Conservation (phyloP, 1,139 yeast species). For the Kluyveromyces sp. region DNA sequence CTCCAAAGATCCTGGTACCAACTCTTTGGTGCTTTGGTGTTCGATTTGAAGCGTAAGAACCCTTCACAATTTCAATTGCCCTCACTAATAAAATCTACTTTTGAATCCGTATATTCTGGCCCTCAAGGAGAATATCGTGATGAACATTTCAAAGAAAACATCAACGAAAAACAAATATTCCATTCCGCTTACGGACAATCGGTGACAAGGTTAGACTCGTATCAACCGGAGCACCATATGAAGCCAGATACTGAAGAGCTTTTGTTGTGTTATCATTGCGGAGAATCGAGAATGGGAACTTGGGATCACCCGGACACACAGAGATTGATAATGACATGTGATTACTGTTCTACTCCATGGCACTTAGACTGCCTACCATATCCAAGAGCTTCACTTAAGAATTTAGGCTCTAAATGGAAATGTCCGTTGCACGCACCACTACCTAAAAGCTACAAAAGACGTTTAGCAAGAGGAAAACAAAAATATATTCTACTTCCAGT, state of each 20-base stretch:
- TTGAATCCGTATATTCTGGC: slow-evolving; percentile 63
- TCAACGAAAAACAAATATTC: slow-evolving; percentile 33
- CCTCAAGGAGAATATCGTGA: slow-evolving; percentile 62
- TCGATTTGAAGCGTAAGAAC: slow-evolving; percentile 49
- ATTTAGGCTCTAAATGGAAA: slow-evolving; percentile 79
- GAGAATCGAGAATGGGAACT: slow-evolving; percentile 38
- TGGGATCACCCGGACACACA: slow-evolving; percentile 41
- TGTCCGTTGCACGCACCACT: slow-evolving; percentile 73
- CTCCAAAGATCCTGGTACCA: slow-evolving; percentile 29
- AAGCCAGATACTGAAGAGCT: slow-evolving; percentile 56
- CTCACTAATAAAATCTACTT: slow-evolving; percentile 57
- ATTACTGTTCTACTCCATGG: slow-evolving; percentile 82
- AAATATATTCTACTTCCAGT: slow-evolving; percentile 49
- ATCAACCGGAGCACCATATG: slow-evolving; percentile 56
- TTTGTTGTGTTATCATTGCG: slow-evolving; percentile 69
- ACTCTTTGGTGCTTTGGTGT: slow-evolving; percentile 57
- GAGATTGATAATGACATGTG: slow-evolving; percentile 63
- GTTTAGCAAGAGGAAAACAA: slow-evolving; percentile 43
- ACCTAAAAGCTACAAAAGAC: slow-evolving; percentile 23
- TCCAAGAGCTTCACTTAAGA: slow-evolving; percentile 69
- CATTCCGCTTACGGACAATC: slow-evolving; percentile 39
- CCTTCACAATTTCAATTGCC: slow-evolving; percentile 76
- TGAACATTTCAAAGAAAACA: slow-evolving; percentile 43
- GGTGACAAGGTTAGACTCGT: slow-evolving; percentile 28
- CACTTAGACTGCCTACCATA: slow-evolving; percentile 81